Evolutionary conservation across 208 protist genomes (phyloP), one percentile per base, ranked within the genome.

Genomic region (Zelonia costaricensis): DNA sequence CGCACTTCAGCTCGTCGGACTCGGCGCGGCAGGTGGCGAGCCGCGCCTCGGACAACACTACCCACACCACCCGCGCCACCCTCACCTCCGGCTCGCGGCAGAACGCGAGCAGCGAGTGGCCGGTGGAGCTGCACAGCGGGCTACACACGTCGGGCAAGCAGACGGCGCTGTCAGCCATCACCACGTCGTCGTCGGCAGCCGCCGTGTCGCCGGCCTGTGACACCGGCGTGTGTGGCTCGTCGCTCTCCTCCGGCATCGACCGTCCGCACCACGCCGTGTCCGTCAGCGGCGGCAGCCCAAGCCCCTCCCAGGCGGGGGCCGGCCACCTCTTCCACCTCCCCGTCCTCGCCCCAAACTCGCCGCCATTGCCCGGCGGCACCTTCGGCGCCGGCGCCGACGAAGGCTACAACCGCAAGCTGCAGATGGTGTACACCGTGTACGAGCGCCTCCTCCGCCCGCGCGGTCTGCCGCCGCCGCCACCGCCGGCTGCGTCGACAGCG

Each of bases 381-480:
- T 54, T 35, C 3, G 47, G n/a, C 13, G 46, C 6, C 43, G 42
- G 43, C 30, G 30, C 46, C 16, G 58, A 72, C 23, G 40, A 57
- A 15, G 47, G 44, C 39, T 68, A 71, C 40, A 42, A 40, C 20
- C 71, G 64, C 9, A 58, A 59, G 42, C 54, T 76, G 44, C 62
- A 80, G 49, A 76, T 80, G 74, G 20, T 80, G n/a, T 72, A 58
- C 68, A 28, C 59, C 8, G 62, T 66, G 10, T 76, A 80, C 42
- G 68, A 68, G 36, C 65, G 65, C 0, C 57, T 79, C 10, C 45
- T 46, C 20, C 22, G 43, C n/a, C n/a, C 22, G n/a, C 38, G 13
- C n/a, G 23, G 8, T 30, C 36, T 16, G 12, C 36, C 23, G 16
- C 36, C 52, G 28, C 16, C 22, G 28, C 35, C 52, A 10, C 27